Evolutionary conservation across 306 rosid species (phyloP).

Genomic region (Quercus alba): DNA sequence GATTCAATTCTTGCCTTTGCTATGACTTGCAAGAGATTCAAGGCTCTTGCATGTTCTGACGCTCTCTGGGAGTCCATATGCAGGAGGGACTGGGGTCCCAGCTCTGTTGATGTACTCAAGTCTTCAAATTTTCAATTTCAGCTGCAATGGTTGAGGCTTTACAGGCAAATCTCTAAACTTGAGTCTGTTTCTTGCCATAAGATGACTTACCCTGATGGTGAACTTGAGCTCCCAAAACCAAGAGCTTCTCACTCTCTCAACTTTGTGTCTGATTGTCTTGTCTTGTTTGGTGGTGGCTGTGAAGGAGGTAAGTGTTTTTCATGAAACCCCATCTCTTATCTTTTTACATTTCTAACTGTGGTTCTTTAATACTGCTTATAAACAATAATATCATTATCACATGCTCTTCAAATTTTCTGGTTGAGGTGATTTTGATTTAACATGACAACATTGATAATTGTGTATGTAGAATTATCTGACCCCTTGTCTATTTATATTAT

Average conservation of each 20-base stretch:
- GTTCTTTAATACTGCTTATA: background rate
- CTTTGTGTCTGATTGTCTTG: slow-evolving; percentile 73
- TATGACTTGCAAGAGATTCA: slow-evolving; percentile 75
- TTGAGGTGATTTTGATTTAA: background rate
- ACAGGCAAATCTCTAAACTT: slow-evolving; percentile 53
- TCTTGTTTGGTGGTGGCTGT: slow-evolving; percentile 85
- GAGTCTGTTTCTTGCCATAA: slow-evolving; percentile 55
- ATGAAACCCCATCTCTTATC: background rate
- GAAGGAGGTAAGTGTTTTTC: slow-evolving; percentile 78
- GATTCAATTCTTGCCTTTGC: slow-evolving; percentile 74
- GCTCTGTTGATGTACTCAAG: slow-evolving; percentile 55
- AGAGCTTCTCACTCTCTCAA: slow-evolving; percentile 98
- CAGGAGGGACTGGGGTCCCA: slow-evolving; percentile 73
- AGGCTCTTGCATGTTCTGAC: slow-evolving; percentile 51
- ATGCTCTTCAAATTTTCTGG: background rate
- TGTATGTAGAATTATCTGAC: background rate
- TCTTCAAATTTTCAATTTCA: slow-evolving; percentile 25
- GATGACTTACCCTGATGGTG: slow-evolving; percentile 37
- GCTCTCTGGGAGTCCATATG: slow-evolving; percentile 72
- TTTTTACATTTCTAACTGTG: background rate
- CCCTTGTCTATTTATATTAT: background rate
- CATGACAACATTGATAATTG: background rate
- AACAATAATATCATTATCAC: background rate
- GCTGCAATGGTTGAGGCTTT: slow-evolving; percentile 68
- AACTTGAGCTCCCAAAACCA: slow-evolving; percentile 54